Evolutionary conservation across 179 eudicot species (phyloP).

Genomic region (Silene coronaria): DNA sequence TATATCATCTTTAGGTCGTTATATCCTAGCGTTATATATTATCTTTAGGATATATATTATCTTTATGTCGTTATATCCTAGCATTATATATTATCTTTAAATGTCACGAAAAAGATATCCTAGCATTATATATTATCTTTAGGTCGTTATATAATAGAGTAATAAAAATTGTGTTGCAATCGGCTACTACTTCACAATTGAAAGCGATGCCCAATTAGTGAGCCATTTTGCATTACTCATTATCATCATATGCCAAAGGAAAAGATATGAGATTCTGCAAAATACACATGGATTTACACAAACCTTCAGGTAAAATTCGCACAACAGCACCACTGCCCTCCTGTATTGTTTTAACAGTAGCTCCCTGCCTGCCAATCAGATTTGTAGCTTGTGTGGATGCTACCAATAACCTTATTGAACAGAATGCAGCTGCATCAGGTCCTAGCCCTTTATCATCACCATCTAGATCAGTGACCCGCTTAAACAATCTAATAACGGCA

Average conservation of each 20-base stretch:
- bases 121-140: too few species aligned
- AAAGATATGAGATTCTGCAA: background rate
- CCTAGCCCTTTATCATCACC: constrained; percentile 36
- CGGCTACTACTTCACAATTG: too few species aligned
- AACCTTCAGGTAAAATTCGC: constrained; percentile 71
- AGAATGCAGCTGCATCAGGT: constrained; percentile 52
- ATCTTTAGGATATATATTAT: too few species aligned
- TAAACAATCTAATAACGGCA: constrained; percentile 75
- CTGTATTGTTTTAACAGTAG: constrained; percentile 66
- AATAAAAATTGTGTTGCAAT: too few species aligned
- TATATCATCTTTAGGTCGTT: too few species aligned
- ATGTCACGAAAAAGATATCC: too few species aligned
- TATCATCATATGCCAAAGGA: background rate
- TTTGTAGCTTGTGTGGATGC: constrained; percentile 68
- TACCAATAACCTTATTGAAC: constrained; percentile 61
- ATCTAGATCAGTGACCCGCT: constrained; percentile 61
- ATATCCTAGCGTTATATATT: too few species aligned
- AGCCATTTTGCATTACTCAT: too few species aligned
- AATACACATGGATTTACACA: constrained; percentile 6
- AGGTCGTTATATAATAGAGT: too few species aligned
- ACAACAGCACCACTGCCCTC: constrained; percentile 64
- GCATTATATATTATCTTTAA: too few species aligned
- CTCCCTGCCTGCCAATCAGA: constrained; percentile 80
- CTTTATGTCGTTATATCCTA: too few species aligned
- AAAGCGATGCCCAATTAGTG: too few species aligned